Evolutionary conservation across 2,329 filamentous ascomycete genomes (phyloP), one percentile per base, ranked within the genome.

Genomic region (Mycosphaerelloides madeirae): DNA sequence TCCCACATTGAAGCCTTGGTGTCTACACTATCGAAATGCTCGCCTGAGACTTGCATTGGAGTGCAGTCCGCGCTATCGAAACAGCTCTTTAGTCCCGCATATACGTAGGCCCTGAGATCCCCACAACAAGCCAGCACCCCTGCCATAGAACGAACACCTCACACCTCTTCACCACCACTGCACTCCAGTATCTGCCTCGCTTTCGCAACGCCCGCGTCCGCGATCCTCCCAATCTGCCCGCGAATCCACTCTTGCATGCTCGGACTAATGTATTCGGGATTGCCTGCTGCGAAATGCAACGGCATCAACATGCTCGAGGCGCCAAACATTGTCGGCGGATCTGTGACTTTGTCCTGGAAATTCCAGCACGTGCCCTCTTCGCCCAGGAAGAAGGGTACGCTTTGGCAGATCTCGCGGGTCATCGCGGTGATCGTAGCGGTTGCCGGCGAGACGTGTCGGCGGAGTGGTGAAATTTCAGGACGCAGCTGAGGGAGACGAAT

Each of bases 381-480:
- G n/a, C 44, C 48, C 9, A 47, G 31, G 20, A 50, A 45, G 38
- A 33, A 48, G 3, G 44, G 48, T 3, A 47, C 41, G 15, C 41
- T 44, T 22, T 42, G 38, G 19, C 40, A 46, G 18, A 50, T 43
- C 3, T 43, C 44, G 19, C 39, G 29, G 3, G 41, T 38, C 41
- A 43, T 34, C 15, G 18, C 19, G 4, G 29, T 14, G 18, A 50
- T 45, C 6, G 6, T 31, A 8, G 28, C 29, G 3, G 16, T 29
- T n/a, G 48, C 44, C 13, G 15, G 11, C 11, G 25, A 3, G 39
- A 25, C 18, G 22, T 25, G 22, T 25, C 9, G 22, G 22, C 22
- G 22, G 6, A 25, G 22, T 6, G 22, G 22, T 6, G 22, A 25
- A 8, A 22, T 20, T 31, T 4, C 14, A 2, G 31, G 38, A 13